These are phyloP conservation scores for Dipsacomyces acuminosporus DNA, from an alignment of 371 early-diverging fungal genomes.

Conservation along the genomic window DNA sequence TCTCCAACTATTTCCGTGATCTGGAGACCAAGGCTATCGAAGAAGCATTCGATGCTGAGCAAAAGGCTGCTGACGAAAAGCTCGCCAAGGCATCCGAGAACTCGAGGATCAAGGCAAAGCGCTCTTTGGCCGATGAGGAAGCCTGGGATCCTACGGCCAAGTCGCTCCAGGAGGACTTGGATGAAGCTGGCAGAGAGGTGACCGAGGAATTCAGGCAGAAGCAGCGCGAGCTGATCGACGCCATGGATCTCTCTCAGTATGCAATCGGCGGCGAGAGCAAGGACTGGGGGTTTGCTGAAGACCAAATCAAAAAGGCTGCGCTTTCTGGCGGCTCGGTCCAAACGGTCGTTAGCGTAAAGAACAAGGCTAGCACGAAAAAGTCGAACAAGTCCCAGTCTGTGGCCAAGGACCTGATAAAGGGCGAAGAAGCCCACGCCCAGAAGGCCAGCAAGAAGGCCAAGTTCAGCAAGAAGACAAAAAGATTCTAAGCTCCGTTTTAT, in stretches of 20 bases:
- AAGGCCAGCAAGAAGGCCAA: constrained; percentile 2
- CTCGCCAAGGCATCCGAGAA: neutral
- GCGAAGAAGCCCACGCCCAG: constrained; percentile 18
- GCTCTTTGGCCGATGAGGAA: constrained; percentile 62
- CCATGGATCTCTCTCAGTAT: constrained; percentile 70
- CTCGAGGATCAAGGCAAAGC: constrained; percentile 36
- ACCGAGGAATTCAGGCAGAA: constrained; percentile 59
- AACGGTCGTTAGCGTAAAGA: constrained; percentile 71
- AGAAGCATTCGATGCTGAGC: constrained; percentile 22
- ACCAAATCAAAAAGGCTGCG: constrained; percentile 51
- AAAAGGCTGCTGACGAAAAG: constrained; percentile 8
- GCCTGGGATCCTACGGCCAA: constrained; percentile 81
- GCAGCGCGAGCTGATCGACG: constrained; percentile 80
- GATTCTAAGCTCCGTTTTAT: constrained; percentile 7
- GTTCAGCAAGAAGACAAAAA: constrained; percentile 28
- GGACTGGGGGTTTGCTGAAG: constrained; percentile 64
- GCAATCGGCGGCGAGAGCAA: constrained; percentile 69
- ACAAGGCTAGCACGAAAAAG: constrained; percentile 66
- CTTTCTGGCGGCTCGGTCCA: constrained; percentile 49
- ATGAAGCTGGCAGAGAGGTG: constrained; percentile 62
- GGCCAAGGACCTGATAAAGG: constrained; percentile 19
- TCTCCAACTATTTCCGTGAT: constrained; percentile 59
- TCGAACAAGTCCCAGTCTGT: constrained; percentile 35
- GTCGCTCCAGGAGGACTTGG: constrained; percentile 71
- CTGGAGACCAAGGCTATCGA: constrained; percentile 51